Base-by-base conservation (phyloP, 2,329 filamentous ascomycete species). In the Gaeumannomyces sp. region DNA sequence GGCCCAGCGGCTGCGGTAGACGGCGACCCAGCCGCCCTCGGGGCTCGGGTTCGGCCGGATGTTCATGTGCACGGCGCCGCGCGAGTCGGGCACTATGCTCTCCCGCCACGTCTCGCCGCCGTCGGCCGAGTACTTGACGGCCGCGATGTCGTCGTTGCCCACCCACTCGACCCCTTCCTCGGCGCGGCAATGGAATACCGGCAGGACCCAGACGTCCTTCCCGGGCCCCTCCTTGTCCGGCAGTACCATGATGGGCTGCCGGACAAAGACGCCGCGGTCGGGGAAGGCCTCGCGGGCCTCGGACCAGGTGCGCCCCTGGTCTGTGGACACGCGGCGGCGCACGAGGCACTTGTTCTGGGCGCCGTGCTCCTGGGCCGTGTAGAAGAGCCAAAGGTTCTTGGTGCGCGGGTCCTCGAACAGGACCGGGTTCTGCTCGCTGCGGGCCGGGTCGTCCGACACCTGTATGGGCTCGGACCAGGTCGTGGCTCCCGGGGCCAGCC, bases 391-490 rank as follows among this genome's bases (percentile, higher is more conserved):
- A 1, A 81, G 59, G 1, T 73, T 70, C 1, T 71, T 72, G 0
- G 71, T 75, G 1, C 67, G 66, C 0, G 78, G 76, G 1, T 72
- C 73, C 7, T 69, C 69, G 65, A 80, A 80, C 3, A 81, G 68
- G 1, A 81, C 73, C 0, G 79, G 79, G 45, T 81, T 81, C 66
- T 81, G 79, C 58, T 79, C 79, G 67, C 79, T 80, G 19, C 77
- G 73, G 27, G 72, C 70, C 5, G 71, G 65, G 64, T 79, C 79
- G 13, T 73, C 74, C 0, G 78, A 78, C 1, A 80, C 73, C 62
- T 73, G 78, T 0, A 69, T 61, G 0, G 78, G 74, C 0, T 67
- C 53, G 0, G 70, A 68, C 78, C 78, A 81, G 3, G 67, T 60
- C 0, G 62, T 63, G 0, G 73, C 65, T 0, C 73, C 74, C 0